phyloP scores from a whole-genome alignment of 1,284 basidiomycete genomes.

The Trichosporon faecale region DNA sequence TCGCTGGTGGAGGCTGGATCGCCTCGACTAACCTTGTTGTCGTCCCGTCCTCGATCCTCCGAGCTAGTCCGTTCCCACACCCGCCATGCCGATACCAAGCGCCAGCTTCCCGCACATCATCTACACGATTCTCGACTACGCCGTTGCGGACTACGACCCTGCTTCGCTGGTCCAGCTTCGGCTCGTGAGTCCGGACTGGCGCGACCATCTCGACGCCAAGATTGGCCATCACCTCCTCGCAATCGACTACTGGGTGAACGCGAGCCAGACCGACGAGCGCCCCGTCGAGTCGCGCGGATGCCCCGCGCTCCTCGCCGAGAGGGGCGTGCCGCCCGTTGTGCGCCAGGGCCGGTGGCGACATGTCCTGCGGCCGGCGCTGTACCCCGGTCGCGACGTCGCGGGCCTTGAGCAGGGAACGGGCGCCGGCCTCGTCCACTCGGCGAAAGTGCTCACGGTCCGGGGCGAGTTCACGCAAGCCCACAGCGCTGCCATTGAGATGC shows the following conservation, averaged over 20 bases:
- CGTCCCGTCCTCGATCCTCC: not conserved
- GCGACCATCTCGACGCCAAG: not conserved
- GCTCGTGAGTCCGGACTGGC: not conserved
- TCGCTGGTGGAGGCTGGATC: not conserved
- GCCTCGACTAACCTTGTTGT: not conserved
- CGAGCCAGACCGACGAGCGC: too few relatives aligned
- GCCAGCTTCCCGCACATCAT: not conserved
- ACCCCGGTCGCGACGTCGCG: not conserved
- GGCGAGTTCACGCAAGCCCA: too few relatives aligned
- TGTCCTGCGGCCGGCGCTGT: not conserved
- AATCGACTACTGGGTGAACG: too few relatives aligned
- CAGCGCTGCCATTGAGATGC: not conserved
- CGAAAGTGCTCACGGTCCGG: not conserved
- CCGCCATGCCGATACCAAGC: not conserved
- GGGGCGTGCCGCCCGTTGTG: not conserved
- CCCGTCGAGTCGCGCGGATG: too few relatives aligned
- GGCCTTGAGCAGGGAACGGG: not conserved
- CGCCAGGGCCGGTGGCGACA: not conserved
- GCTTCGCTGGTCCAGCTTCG: not conserved
- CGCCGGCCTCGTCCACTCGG: not conserved
- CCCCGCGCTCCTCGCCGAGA: too few relatives aligned
- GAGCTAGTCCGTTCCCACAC: not conserved
- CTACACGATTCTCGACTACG: not conserved
- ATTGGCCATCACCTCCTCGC: not conserved
- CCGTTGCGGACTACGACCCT: not conserved